A percentile compares a stretch with the other conserved stretches of the same genome.
phyloP scores from a whole-genome alignment of 1,284 basidiomycete genomes.

The Pisolithus thermaeus region DNA sequence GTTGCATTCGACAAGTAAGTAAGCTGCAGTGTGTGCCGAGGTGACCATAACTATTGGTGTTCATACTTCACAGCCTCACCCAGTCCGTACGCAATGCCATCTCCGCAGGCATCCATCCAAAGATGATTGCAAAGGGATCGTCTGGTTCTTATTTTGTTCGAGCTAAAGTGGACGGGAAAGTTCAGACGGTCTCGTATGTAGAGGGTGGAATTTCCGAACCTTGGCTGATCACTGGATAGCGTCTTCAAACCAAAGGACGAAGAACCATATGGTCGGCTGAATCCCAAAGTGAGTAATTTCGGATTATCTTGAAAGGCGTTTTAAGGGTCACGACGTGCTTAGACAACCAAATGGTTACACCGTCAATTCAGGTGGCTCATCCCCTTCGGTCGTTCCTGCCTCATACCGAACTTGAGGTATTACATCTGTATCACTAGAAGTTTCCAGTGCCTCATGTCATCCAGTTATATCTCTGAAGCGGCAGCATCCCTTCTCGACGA shows the following conservation, averaged over 20 bases:
- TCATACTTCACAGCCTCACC: conserved; percentile 42
- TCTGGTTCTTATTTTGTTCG: conserved; percentile 86
- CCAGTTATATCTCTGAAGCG: conserved; percentile 67
- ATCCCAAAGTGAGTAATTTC: conserved; percentile 59
- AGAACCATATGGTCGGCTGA: conserved; percentile 78
- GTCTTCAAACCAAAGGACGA: conserved; percentile 92
- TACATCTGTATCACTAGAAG: background rate
- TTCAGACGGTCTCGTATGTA: conserved; percentile 75
- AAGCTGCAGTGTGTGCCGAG: conserved; percentile 23
- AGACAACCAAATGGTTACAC: conserved; percentile 91
- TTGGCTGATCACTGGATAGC: conserved; percentile 31
- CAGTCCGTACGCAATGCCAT: conserved; percentile 67
- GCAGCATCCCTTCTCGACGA: conserved; percentile 83
- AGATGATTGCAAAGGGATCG: conserved; percentile 83
- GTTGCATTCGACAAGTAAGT: conserved; percentile 64
- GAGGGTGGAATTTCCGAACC: background rate
- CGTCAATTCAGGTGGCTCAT: conserved; percentile 80
- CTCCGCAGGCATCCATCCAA: conserved; percentile 73
- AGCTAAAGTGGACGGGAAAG: conserved; percentile 60
- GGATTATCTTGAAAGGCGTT: background rate
- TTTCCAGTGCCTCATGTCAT: conserved; percentile 2
- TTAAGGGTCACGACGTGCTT: background rate
- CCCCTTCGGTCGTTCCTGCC: conserved; percentile 79
- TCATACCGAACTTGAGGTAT: conserved; percentile 81
- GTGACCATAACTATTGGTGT: background rate